A percentile compares a stretch with the other conserved stretches of the same genome.
Conservation (phyloP, 805 yeast species). For the Candida ascalaphidarum region DNA sequence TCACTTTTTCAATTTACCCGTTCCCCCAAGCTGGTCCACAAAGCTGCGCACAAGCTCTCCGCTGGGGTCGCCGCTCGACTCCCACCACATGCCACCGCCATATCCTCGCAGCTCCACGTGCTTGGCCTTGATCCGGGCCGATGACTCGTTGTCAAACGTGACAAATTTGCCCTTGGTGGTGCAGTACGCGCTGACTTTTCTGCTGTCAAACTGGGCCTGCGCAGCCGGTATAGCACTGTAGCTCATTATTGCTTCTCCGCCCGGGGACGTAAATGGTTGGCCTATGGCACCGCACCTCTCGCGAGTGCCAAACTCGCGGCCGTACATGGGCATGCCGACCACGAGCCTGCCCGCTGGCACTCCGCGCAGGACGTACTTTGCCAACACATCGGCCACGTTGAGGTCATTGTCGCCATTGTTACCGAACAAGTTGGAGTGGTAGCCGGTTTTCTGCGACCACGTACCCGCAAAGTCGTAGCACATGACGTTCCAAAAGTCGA, state of each 20-base stretch:
- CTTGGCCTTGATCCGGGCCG: constrained; percentile 49
- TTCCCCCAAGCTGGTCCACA: constrained; percentile 28
- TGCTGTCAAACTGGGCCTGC: constrained; percentile 44
- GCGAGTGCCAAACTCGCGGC: constrained; percentile 33
- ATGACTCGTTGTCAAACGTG: constrained; percentile 59
- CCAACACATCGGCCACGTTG: constrained; percentile 42
- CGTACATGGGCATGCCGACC: constrained; percentile 87
- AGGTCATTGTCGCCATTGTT: constrained; percentile 29
- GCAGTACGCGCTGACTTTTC: constrained; percentile 34
- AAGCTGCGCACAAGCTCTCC: constrained; percentile 34
- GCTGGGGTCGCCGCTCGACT: constrained; percentile 64
- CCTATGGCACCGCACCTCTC: constrained; percentile 34
- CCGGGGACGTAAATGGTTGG: constrained; percentile 18
- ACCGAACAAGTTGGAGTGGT: constrained; percentile 61
- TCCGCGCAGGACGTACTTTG: constrained; percentile 31
- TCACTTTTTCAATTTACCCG: constrained; percentile 7
- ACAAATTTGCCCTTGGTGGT: constrained; percentile 2
- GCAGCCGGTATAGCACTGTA: constrained; percentile 47
- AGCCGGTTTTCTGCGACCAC: constrained; percentile 57
- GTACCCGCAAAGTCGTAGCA: constrained; percentile 78
- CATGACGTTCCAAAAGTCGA: constrained; percentile 82
- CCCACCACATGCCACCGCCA: constrained; percentile 96
- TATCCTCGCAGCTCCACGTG: constrained; percentile 41
- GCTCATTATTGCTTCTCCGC: constrained; percentile 34
- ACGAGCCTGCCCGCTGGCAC: constrained; percentile 45